A percentile compares a stretch with the other conserved stretches of the same genome.
phyloP scores from a whole-genome alignment of 129 eudicot species.

The Pseudognaphalium luteoalbum region DNA sequence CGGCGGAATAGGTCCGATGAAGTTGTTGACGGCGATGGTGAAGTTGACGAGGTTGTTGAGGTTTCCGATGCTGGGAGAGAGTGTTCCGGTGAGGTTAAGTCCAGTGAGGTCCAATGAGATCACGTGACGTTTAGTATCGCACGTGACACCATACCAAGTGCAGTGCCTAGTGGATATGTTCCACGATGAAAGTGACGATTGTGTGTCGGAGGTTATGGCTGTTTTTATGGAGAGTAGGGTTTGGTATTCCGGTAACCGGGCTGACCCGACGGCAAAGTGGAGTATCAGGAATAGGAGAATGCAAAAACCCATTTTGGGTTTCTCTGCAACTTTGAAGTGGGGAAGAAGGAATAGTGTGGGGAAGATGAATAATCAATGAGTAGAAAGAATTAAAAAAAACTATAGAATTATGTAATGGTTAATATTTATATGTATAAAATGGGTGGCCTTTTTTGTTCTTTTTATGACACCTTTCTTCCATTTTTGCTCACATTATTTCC shows the following conservation, averaged over 20 bases:
- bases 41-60: conserved; percentile 53
- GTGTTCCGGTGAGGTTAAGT: conserved; percentile 65
- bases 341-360: too few species aligned
- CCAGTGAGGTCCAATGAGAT: conserved; percentile 52
- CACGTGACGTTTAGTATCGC: conserved; percentile 63
- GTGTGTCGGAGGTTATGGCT: conserved; percentile 67
- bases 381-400: too few species aligned
- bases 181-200: conserved; percentile 63
- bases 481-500: too few species aligned
- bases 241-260: conserved; percentile 50
- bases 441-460: too few species aligned
- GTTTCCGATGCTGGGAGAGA: conserved; percentile 53
- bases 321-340: too few species aligned
- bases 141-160: conserved; percentile 72
- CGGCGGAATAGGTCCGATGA: conserved; percentile 69
- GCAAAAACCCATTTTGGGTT: too few species aligned
- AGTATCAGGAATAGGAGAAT: too few species aligned
- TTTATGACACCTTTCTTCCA: too few species aligned
- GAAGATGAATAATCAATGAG: too few species aligned
- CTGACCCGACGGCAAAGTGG: conserved; percentile 33
- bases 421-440: too few species aligned
- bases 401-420: too few species aligned
- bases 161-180: conserved; percentile 58
- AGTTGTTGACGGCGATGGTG: conserved; percentile 52
- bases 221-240: conserved; percentile 69